Evolutionary conservation across 148 eudicot species (phyloP).

Genomic region (Polygonum aviculare): DNA sequence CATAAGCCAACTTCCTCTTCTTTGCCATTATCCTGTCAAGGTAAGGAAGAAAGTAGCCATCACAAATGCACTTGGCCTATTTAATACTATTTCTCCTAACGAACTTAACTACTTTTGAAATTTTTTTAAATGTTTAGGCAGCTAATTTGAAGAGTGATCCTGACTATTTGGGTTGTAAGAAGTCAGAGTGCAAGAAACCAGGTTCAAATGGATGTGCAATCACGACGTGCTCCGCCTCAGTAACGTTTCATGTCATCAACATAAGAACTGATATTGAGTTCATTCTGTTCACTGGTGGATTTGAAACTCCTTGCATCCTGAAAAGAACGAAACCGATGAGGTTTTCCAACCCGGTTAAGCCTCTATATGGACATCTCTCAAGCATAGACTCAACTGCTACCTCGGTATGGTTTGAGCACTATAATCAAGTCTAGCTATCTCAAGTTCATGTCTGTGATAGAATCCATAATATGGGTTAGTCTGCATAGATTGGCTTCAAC

Average conservation of each 20-base stretch:
- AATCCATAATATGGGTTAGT: neutral
- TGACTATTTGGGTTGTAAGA: constrained; percentile 51
- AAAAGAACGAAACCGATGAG: constrained; percentile 28
- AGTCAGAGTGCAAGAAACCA: constrained; percentile 38
- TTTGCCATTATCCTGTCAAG: constrained; percentile 95
- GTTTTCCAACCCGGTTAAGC: constrained; percentile 61
- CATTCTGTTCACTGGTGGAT: constrained; percentile 60
- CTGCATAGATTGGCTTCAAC: neutral
- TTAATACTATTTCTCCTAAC: neutral
- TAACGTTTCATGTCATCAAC: constrained; percentile 70
- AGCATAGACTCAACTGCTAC: constrained; percentile 53
- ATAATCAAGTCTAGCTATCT: neutral
- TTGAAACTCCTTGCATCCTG: constrained; percentile 59
- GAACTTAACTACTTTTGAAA: neutral
- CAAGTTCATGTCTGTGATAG: neutral
- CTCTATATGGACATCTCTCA: constrained; percentile 64
- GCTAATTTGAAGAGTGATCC: constrained; percentile 58
- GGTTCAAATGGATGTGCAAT: constrained; percentile 27
- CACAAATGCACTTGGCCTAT: neutral
- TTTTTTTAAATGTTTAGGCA: constrained; percentile 32
- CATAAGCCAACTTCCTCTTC: constrained; percentile 62
- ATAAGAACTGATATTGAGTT: constrained; percentile 75
- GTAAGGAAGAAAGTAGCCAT: constrained; percentile 19
- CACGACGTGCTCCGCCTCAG: constrained; percentile 48
- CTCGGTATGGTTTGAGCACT: constrained; percentile 24